Percentiles rank a stretch among this genome's conserved stretches.
phyloP scores from a whole-genome alignment of 345 rosid genomes.

The Microcos paniculata region DNA sequence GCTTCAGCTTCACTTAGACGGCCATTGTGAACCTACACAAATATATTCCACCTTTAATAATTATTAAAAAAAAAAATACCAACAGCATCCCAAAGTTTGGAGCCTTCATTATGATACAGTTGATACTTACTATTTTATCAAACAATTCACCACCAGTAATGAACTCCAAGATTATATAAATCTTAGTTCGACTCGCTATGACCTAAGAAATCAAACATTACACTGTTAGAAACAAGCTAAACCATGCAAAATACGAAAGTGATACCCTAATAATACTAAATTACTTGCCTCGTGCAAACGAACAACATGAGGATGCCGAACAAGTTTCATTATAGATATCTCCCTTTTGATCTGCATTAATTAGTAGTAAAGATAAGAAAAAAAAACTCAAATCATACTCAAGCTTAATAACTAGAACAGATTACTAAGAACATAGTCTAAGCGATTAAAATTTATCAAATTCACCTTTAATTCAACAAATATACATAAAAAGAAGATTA shows the following conservation, averaged over 20 bases:
- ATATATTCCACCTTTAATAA: slow-evolving; percentile 8
- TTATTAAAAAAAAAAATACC: not conserved
- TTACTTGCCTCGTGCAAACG: slow-evolving; percentile 79
- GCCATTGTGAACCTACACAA: slow-evolving; percentile 68
- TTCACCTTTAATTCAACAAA: not conserved
- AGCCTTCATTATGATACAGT: slow-evolving; percentile 9
- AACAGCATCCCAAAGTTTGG: not conserved
- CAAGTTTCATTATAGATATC: slow-evolving; percentile 98
- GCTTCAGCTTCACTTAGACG: slow-evolving; percentile 92
- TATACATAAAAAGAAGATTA: not conserved
- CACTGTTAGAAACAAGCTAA: slow-evolving; percentile 9
- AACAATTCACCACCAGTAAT: slow-evolving; percentile 97
- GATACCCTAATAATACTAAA: not conserved
- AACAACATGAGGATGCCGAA: slow-evolving; percentile 91
- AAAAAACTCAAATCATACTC: not conserved
- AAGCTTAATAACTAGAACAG: not conserved
- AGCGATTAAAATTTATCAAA: not conserved
- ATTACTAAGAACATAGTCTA: not conserved
- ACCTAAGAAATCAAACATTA: slow-evolving; percentile 42
- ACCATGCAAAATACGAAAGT: not conserved
- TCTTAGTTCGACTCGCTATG: slow-evolving; percentile 87
- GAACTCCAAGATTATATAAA: slow-evolving; percentile 92
- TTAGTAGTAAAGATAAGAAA: not conserved
- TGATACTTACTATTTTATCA: slow-evolving; percentile 81
- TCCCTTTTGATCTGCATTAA: slow-evolving; percentile 85